Conservation (phyloP, 2,329 filamentous ascomycete genomes). For the Leptoxyphium fumago region DNA sequence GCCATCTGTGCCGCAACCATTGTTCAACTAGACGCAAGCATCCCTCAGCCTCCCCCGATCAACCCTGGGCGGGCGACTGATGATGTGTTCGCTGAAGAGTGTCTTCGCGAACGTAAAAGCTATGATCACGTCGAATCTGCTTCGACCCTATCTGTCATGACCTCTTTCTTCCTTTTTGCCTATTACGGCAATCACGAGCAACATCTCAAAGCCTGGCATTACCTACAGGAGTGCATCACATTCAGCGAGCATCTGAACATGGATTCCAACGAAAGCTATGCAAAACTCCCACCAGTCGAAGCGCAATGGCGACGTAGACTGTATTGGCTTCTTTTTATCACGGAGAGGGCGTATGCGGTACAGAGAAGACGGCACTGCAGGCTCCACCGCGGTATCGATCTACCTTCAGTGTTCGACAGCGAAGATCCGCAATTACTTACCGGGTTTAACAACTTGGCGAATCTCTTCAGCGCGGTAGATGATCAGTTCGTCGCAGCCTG, state of each 20-base stretch:
- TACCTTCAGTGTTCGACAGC: slow-evolving; percentile 19
- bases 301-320: slow-evolving; percentile 21
- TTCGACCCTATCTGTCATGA: slow-evolving; percentile 18
- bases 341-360: slow-evolving; percentile 22
- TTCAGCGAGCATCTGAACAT: slow-evolving; percentile 19
- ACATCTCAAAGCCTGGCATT: slow-evolving; percentile 20
- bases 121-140: slow-evolving; percentile 18
- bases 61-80: slow-evolving; percentile 12
- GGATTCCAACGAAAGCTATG: slow-evolving; percentile 19
- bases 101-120: slow-evolving; percentile 15
- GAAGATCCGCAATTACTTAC: slow-evolving; percentile 21
- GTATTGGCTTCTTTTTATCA: slow-evolving; percentile 23
- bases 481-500: slow-evolving; percentile 21
- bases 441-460: slow-evolving; percentile 21
- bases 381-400: slow-evolving; percentile 15
- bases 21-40: slow-evolving; percentile 20
- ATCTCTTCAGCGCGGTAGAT: slow-evolving; percentile 21
- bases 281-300: slow-evolving; percentile 16
- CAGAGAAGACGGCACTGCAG: slow-evolving; percentile 20
- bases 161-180: slow-evolving; percentile 22
- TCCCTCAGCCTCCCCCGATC: slow-evolving; percentile 13
- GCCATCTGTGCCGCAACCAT: slow-evolving; percentile 20
- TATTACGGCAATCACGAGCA: slow-evolving; percentile 22
- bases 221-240: slow-evolving; percentile 21
- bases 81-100: slow-evolving; percentile 21